Evolutionary conservation across 2,329 filamentous ascomycete genomes (phyloP).

Genomic region (Paecilomyces sp.): DNA sequence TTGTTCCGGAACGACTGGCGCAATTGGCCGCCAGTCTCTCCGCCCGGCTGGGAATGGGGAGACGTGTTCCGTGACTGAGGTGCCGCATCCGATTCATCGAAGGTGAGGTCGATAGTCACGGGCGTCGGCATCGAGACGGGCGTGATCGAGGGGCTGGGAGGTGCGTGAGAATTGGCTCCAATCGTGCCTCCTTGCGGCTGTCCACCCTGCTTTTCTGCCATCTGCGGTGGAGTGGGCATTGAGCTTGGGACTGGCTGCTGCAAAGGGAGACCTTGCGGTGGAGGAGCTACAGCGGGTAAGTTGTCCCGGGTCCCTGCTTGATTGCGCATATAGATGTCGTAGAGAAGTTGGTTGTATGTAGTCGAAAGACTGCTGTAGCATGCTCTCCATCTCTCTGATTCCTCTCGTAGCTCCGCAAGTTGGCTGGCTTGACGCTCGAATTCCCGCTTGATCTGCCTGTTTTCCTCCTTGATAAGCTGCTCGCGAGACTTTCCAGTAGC

Average conservation of each 20-base stretch:
- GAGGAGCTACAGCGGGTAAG: slow-evolving; percentile 9
- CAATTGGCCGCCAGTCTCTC: slow-evolving; percentile 6
- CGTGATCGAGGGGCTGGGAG: neutral
- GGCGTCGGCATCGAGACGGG: slow-evolving; percentile 1
- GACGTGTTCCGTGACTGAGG: slow-evolving; percentile 1
- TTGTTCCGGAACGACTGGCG: slow-evolving; percentile 21
- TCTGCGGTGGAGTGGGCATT: neutral
- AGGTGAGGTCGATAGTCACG: slow-evolving; percentile 8
- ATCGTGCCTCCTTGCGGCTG: neutral
- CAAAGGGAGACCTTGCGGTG: slow-evolving; percentile 14
- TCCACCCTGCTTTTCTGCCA: neutral
- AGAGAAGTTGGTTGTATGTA: slow-evolving; percentile 18
- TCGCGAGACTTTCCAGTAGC: slow-evolving; percentile 19
- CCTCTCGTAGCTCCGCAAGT: slow-evolving; percentile 17
- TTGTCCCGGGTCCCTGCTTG: slow-evolving; percentile 5
- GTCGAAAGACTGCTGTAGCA: slow-evolving; percentile 10
- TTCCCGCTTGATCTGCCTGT: slow-evolving; percentile 7
- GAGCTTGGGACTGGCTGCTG: neutral
- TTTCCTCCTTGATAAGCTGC: slow-evolving; percentile 10
- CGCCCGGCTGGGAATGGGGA: neutral
- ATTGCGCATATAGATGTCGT: slow-evolving; percentile 11
- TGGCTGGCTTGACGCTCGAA: slow-evolving; percentile 9
- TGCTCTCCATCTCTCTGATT: slow-evolving; percentile 18
- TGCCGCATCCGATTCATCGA: neutral
- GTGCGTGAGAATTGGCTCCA: neutral